Evolutionary conservation across 345 rosid genomes (phyloP).

Genomic region (Schrenkiella parvula): DNA sequence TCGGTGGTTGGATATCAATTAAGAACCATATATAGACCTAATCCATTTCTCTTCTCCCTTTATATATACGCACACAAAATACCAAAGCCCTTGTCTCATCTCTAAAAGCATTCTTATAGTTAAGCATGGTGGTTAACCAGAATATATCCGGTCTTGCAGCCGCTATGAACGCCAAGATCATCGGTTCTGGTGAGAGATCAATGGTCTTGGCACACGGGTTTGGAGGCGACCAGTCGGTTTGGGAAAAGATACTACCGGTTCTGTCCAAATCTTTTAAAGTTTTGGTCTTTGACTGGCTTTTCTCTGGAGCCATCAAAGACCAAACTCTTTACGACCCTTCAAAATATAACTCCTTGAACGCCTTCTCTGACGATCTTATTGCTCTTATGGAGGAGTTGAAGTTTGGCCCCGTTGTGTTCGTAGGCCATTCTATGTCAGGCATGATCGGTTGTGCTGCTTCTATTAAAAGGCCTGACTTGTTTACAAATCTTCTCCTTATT

Average conservation of each 20-base stretch:
- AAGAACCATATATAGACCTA: constrained; percentile 25
- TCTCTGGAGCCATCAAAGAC: constrained; percentile 64
- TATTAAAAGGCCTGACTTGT: constrained; percentile 62
- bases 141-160: constrained; percentile 34
- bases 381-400: constrained; percentile 51
- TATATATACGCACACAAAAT: constrained; percentile 23
- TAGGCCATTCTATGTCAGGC: constrained; percentile 87
- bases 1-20: constrained; percentile 34
- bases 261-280: constrained; percentile 45
- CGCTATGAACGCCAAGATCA: constrained; percentile 59
- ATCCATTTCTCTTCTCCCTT: constrained; percentile 7
- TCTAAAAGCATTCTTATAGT: neutral
- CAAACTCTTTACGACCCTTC: constrained; percentile 48
- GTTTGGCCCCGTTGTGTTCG: constrained; percentile 38
- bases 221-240: constrained; percentile 63
- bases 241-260: constrained; percentile 55
- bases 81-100: constrained; percentile 8
- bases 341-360: constrained; percentile 52
- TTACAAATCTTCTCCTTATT: constrained; percentile 49
- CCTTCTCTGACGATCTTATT: constrained; percentile 57
- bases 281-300: constrained; percentile 69
- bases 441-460: constrained; percentile 87
- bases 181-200: constrained; percentile 44
- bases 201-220: constrained; percentile 69
- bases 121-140: constrained; percentile 40